phyloP scores from a whole-genome alignment of 2,329 filamentous ascomycete species.

The Colletotrichum sp. region DNA sequence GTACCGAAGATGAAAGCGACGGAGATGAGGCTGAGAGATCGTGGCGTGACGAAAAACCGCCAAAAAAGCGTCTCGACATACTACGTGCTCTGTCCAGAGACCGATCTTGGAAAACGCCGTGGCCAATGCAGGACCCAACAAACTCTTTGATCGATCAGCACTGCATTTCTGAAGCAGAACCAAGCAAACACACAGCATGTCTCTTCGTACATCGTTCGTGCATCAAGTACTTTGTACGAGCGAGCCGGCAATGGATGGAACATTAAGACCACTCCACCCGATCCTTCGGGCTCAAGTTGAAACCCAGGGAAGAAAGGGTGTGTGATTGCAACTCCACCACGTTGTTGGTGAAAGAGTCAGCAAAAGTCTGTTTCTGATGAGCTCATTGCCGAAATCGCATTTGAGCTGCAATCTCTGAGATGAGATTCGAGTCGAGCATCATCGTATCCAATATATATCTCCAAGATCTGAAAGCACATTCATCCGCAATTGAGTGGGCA shows the following conservation, averaged over 20 bases:
- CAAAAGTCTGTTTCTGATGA: neutral
- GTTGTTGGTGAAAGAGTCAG: neutral
- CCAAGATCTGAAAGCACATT: neutral
- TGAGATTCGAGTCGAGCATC: neutral
- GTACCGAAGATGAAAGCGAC: neutral
- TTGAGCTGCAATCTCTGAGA: neutral
- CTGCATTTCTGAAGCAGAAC: neutral
- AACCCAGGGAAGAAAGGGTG: neutral
- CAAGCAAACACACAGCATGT: neutral
- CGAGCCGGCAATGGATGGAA: neutral
- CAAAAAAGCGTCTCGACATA: neutral
- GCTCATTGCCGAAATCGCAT: neutral
- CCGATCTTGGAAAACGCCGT: neutral
- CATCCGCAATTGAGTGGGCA: neutral
- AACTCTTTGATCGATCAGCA: neutral
- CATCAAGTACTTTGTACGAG: neutral
- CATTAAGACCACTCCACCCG: neutral
- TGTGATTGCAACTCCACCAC: neutral
- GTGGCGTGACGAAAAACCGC: neutral
- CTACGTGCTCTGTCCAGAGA: neutral
- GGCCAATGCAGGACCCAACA: neutral
- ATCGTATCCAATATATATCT: neutral
- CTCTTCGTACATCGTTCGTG: neutral
- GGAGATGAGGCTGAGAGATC: neutral
- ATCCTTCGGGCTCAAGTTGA: slow-evolving; percentile 10